Conservation (phyloP, 2,329 filamentous ascomycete species). For the Xylaria sp. region DNA sequence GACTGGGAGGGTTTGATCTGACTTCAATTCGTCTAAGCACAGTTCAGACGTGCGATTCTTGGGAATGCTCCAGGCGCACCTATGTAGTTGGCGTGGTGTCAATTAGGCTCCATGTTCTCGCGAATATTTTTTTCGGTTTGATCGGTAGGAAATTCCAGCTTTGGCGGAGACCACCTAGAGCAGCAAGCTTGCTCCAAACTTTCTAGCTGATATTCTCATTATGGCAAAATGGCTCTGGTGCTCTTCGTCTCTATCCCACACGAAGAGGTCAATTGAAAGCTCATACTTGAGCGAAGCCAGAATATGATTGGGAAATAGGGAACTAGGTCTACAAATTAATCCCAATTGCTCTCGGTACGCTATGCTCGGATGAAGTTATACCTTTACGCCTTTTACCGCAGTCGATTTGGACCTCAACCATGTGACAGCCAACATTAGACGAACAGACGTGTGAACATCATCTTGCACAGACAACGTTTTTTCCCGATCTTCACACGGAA, state of each 20-base stretch:
- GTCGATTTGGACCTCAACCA: no score
- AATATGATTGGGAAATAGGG: not conserved
- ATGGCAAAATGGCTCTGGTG: no score
- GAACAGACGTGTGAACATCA: not conserved
- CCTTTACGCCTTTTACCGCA: no score
- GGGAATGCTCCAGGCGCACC: not conserved
- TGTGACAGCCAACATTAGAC: not conserved
- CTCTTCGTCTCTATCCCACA: no score
- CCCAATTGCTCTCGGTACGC: no score
- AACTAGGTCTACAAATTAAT: not conserved
- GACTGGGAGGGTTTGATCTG: slow-evolving; percentile 31
- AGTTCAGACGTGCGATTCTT: not conserved
- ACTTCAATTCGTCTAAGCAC: slow-evolving; percentile 17
- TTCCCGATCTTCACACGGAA: slow-evolving; percentile 17
- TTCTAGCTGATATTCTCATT: no score
- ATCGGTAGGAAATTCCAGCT: no score
- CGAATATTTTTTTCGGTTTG: not conserved
- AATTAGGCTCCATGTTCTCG: not conserved
- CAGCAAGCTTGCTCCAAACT: no score
- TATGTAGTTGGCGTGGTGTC: not conserved
- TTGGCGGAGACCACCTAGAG: no score
- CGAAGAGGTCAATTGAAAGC: no score
- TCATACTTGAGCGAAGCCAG: no score
- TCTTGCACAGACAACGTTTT: not conserved
- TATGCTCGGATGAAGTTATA: no score